Evolutionary conservation across 371 early-diverging fungal genomes (phyloP).

Genomic region (Apophysomyces sp.): DNA sequence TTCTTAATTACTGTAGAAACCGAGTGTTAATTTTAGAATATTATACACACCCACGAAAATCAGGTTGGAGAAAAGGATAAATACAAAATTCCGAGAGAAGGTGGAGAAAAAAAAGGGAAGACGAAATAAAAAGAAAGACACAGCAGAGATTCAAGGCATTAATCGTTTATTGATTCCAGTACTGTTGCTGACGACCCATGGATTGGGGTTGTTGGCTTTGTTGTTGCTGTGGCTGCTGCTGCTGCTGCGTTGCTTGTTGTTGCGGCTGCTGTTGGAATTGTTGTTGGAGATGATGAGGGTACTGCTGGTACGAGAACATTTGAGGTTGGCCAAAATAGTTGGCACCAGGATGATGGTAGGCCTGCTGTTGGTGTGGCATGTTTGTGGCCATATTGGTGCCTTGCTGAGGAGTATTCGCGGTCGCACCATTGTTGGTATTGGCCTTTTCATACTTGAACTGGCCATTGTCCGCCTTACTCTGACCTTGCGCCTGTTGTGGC

Average conservation of each 20-base stretch:
- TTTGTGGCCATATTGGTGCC: slow-evolving; percentile 4
- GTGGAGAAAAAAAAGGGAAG: not conserved
- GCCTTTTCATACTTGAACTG: slow-evolving; percentile 9
- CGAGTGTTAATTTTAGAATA: not conserved
- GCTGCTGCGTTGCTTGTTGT: slow-evolving; percentile 2
- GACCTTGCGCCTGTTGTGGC: not conserved
- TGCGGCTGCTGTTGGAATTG: slow-evolving; percentile 3
- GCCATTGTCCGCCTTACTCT: not conserved
- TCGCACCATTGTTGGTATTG: slow-evolving; percentile 5
- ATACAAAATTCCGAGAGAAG: not conserved
- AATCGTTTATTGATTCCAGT: slow-evolving; percentile 24
- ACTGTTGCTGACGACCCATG: slow-evolving; percentile 22
- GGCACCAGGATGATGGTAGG: slow-evolving; percentile 16
- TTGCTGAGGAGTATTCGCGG: slow-evolving; percentile 2
- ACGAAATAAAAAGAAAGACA: slow-evolving; percentile 4
- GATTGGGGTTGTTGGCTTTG: slow-evolving; percentile 15
- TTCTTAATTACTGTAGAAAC: not conserved
- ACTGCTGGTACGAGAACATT: slow-evolving; percentile 17
- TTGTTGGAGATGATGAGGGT: slow-evolving; percentile 2
- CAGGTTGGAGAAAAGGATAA: not conserved
- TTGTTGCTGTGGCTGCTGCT: slow-evolving; percentile 9
- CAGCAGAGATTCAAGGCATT: slow-evolving; percentile 4
- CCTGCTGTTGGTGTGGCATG: slow-evolving; percentile 16
- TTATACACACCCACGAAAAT: not conserved
- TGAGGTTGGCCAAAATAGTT: slow-evolving; percentile 37